These are phyloP conservation scores for Podospora pseudopauciseta DNA, from an alignment of 495 filamentous ascomycete species.

Conservation along the genomic window DNA sequence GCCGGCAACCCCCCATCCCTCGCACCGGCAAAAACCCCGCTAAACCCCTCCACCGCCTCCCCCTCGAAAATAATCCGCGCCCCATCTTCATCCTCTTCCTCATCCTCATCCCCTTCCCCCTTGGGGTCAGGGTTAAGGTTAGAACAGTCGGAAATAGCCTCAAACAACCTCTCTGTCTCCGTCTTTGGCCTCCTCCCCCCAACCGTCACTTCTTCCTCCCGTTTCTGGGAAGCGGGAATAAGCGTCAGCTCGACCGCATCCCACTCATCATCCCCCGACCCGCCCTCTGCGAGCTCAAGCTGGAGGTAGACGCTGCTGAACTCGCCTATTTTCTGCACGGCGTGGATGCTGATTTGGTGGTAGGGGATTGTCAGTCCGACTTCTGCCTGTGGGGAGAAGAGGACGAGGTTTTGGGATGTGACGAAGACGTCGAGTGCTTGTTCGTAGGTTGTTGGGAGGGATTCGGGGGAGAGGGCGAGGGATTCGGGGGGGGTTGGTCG, in stretches of 20 bases:
- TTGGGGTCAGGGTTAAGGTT: slow-evolving; percentile 82
- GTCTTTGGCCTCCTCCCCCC: slow-evolving; percentile 21
- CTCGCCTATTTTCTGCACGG: slow-evolving; percentile 47
- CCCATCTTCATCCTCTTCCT: slow-evolving; percentile 50
- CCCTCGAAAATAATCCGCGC: slow-evolving; percentile 58
- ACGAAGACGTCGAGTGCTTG: slow-evolving; percentile 70
- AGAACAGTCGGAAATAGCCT: slow-evolving; percentile 78
- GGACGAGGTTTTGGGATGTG: slow-evolving; percentile 70
- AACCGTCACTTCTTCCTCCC: not conserved
- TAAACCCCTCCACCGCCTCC: slow-evolving; percentile 45
- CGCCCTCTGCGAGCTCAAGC: slow-evolving; percentile 56
- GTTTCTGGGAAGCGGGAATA: slow-evolving; percentile 46
- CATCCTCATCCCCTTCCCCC: slow-evolving; percentile 44
- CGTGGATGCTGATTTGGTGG: slow-evolving; percentile 83
- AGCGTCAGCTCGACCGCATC: slow-evolving; percentile 70
- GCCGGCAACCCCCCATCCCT: slow-evolving; percentile 60
- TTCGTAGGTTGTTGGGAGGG: slow-evolving; percentile 23
- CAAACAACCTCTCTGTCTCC: slow-evolving; percentile 57
- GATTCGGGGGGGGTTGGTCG: slow-evolving; percentile 34
- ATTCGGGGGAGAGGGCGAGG: slow-evolving; percentile 34
- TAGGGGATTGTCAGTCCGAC: slow-evolving; percentile 79
- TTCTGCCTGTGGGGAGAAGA: slow-evolving; percentile 60
- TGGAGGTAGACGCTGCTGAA: slow-evolving; percentile 71
- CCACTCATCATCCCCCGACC: slow-evolving; percentile 61
- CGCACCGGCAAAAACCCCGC: slow-evolving; percentile 41